Base-by-base conservation (phyloP, 176 grass and related monocot species). In the Phoenix dactylifera region DNA sequence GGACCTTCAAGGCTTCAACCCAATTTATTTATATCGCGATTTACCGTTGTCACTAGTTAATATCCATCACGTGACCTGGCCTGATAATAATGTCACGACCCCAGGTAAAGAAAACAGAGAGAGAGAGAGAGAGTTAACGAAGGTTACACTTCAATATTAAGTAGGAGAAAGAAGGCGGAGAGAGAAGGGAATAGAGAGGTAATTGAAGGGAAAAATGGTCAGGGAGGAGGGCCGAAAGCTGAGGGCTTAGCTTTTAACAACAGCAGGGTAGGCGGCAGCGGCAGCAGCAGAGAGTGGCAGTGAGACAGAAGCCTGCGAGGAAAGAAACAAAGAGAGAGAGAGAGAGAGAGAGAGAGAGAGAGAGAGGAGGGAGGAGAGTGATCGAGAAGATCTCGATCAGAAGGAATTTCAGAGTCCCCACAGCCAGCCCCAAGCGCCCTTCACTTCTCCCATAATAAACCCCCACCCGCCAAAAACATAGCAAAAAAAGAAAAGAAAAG, bases 381-480 rank as follows among this genome's bases (percentile, higher is more conserved):
- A 75, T 70, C 50, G 22, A 74, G 30, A 69, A 72, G 59, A 62
- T 52, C 78, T 68, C 22, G 68, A 60, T 58, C 60, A 77, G 85
- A 69, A 66, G 70, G 32, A 64, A 89, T 86, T 66, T 66, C 80
- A 75, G 79, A 77, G 80, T 57, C 81, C 78, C 78, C 77, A 82
- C 74, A 55, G 65, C 10, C 52, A 24, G 49, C 35, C 35, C 35
- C 67, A 80, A 70, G 1, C 15, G 52, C 22, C 12, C 35, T 44
- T 25, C 48, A 10, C 35, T 6, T 2, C 35, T 44, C 35, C 35
- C 35, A 44, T 44, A 14, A 14, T 44, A 12, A 44, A 44, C 35
- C 35, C 10, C 35, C 35, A 44, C 10, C 50, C 51, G 24, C 24
- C n/a, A 55, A 54, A 67, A 30, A 35, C 1, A 14, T 14, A 54